Evolutionary conservation across 306 rosid species (phyloP), one percentile per base, ranked within the genome.

Genomic region (Cajanus cajan): DNA sequence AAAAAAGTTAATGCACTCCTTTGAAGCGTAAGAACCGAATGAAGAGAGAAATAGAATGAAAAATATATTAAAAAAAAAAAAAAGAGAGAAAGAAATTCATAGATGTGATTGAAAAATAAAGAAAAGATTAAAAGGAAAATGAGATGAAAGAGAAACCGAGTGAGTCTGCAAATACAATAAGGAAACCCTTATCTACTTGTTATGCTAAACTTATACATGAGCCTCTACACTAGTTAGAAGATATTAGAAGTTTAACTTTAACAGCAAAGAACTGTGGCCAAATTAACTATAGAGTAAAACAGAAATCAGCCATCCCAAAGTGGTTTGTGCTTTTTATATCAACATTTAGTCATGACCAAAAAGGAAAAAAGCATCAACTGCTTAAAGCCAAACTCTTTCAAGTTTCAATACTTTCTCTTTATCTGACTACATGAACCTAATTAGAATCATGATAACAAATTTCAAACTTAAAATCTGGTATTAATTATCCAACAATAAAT

Each of bases 241-340:
- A 65, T 64, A 13, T 1, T n/a, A 37, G 40, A 41, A 41, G 28
- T 36, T 61, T 75, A 16, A 48, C 37, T 33, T 62, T 34, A 48
- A 76, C 6, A 28, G 12, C 40, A 54, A 39, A 54, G 19, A 63
- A 68, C 24, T 68, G 54, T 43, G 62, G 44, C 16, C 68, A 78
- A 41, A 74, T 74, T 58, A 74, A 72, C 22, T 52, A 19, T 4
- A 55, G 57, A 51, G 68, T 67, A 40, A 40, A 78, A 9, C 25
- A 66, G 18, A 39, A 66, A 39, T 37, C 13, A 15, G 31, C 9
- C 6, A 25, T 54, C 45, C 12, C 40, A 22, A 69, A 45, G 77
- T 18, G 18, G 50, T n/a, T 11, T 47, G 19, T 63, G 25, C 37
- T 77, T 45, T 76, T 48, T 34, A 44, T 19, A 45, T 75, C 61